phyloP scores from a whole-genome alignment of 2,329 filamentous ascomycete species.

The Pseudopyrenochaeta lycopersici region DNA sequence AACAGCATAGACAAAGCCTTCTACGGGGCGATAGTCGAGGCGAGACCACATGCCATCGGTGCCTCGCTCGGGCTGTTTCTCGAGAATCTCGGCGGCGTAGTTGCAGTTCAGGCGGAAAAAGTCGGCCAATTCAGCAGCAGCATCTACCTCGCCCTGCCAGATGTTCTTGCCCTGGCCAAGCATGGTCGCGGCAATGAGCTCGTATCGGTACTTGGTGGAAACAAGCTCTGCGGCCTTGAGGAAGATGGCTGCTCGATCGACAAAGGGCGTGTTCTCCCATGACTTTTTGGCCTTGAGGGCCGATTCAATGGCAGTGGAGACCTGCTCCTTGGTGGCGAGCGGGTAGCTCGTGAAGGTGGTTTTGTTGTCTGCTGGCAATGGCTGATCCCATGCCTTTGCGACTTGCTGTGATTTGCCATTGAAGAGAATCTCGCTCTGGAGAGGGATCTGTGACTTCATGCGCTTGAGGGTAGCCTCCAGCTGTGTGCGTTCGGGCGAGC shows the following conservation, averaged over 20 bases:
- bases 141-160: conserved; percentile 97
- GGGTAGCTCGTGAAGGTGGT: conserved; percentile 81
- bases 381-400: conserved; percentile 35
- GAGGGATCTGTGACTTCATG: conserved; percentile 35
- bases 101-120: conserved; percentile 92
- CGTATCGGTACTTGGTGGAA: conserved; percentile 89
- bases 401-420: conserved; percentile 36
- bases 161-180: conserved; percentile 96
- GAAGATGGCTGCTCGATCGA: conserved; percentile 90
- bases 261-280: conserved; percentile 87
- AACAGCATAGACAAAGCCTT: conserved; percentile 93
- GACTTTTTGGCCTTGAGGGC: conserved; percentile 82
- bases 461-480: conserved; percentile 34
- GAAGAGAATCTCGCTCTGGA: conserved; percentile 36
- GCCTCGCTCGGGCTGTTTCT: conserved; percentile 83
- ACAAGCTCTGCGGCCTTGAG: conserved; percentile 93
- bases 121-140: conserved; percentile 88
- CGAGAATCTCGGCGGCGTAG: conserved; percentile 89
- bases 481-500: conserved; percentile 35
- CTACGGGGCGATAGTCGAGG: conserved; percentile 84
- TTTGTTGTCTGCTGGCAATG: conserved; percentile 62
- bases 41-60: conserved; percentile 84
- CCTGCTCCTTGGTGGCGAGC: conserved; percentile 76
- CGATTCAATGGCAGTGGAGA: conserved; percentile 78
- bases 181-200: conserved; percentile 94